Base-by-base conservation (phyloP, 352 stramenopile species). In the Saprolegnia diclina region DNA sequence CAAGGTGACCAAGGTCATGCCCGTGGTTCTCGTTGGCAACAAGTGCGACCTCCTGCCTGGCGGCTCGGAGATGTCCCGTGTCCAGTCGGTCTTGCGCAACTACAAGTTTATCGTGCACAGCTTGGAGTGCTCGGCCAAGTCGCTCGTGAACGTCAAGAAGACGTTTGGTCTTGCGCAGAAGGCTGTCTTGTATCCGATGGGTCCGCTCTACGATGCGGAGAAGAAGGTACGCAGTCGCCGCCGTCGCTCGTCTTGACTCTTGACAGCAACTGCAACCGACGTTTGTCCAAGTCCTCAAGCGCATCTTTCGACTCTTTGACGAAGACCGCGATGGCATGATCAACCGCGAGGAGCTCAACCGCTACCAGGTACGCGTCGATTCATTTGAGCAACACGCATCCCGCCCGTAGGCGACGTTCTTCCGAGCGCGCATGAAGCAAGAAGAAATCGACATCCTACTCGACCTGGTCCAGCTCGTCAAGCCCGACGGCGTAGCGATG, bases 121-220 rank as follows among this genome's bases (percentile, higher is more conserved):
- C 24, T 79, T 91, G 54, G 85, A 92, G 71, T 95, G 89, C 77
- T 96, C 89, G 42, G 83, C 89, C 11, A 90, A 91, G 64, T 91
- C 92, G 72, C 92, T 95, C 73, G 87, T 88, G 0, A 85, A 96
- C 63, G 87, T 96, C 24, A 84, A 85, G 3, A 86, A 92, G 65
- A 87, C 89, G 7, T 96, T 96, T 70, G 91, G 91, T 75, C 78
- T 92, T 42, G 89, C 89, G 3, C 87, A 95, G 62, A 94, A 95
- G 68, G 86, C 88, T 5, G 89, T 96, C n/a, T 45, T 96, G 13
- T 96, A 96, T 71, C 89, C 89, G 4, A 80, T 94, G 22, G 80
- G 88, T 24, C 89, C 89, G n/a, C 76, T 96, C 29, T 95, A 92
- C 76, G 86, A 95, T 72, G 82, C 82, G 64, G 88, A 90, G 70